Evolutionary conservation across 306 rosid genomes (phyloP), one percentile per base, ranked within the genome.

Genomic region (Acacia confusa): DNA sequence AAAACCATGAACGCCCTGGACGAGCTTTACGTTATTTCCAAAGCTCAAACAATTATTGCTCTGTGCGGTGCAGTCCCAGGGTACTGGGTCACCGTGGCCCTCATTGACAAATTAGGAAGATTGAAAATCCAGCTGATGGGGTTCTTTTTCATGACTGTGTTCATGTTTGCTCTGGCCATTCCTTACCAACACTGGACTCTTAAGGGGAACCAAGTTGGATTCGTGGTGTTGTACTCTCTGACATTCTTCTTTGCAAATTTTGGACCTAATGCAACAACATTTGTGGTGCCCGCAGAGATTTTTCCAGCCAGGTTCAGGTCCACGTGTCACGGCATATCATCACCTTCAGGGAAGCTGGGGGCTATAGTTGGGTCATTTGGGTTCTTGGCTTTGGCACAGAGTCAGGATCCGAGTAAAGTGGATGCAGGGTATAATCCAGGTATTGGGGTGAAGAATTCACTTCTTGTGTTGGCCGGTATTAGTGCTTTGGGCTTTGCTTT

Each of bases 351-450:
- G 63, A 55, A 55, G 27, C 63, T 55, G 12, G 63, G 63, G 24
- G 63, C 63, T 55, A 55, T 55, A 55, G 63, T 55, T n/a, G 63
- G 63, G 1, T 27, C 63, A 2, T 55, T 55, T n/a, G 63, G 63
- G 63, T 55, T 55, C 63, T 55, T 55, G 63, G 8, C 8, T 55
- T 27, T 55, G 13, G 27, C 63, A 20, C 63, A 55, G 8, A 55
- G 2, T 12, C 8, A 55, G 63, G 63, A 55, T 7, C 27, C 63
- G 4, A 55, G 63, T 8, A 55, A 55, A 12, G 63, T 55, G n/a
- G 63, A 55, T 88, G 97, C 97, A 82, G 97, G 97, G 76, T 91
- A 91, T 34, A 34, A 6, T 34, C 83, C 92, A 92, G 97, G 97
- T 19, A 93, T 91, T 70, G 97, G 97, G 44, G 86, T 94, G 52